A percentile compares a stretch with the other conserved stretches of the same genome.
These are phyloP conservation scores for Aschersonia sp. DNA, from an alignment of 2,329 filamentous ascomycete species.

Conservation along the genomic window DNA sequence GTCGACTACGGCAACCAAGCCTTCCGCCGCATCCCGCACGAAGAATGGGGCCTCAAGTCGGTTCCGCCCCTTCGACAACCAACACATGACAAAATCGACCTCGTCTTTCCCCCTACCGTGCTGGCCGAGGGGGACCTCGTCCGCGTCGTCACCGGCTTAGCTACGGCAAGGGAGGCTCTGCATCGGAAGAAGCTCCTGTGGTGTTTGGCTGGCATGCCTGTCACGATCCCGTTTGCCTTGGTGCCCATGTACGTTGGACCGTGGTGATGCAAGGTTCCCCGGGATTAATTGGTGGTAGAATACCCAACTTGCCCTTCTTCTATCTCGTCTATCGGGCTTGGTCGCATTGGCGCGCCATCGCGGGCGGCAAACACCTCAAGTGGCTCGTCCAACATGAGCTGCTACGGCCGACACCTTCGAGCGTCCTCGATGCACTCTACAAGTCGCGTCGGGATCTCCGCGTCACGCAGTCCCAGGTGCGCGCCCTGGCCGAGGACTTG, in stretches of 20 bases:
- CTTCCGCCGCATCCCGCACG: constrained; percentile 77
- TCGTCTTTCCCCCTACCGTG: constrained; percentile 62
- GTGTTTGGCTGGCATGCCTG: constrained; percentile 70
- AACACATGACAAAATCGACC: constrained; percentile 53
- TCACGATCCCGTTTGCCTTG: constrained; percentile 68
- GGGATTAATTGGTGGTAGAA: constrained; percentile 42
- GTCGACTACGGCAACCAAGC: constrained; percentile 78
- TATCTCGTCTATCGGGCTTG: constrained; percentile 85
- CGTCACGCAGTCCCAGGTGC: constrained; percentile 37
- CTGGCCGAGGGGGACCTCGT: constrained; percentile 51
- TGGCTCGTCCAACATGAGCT: constrained; percentile 66
- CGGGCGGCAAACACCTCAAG: constrained; percentile 72
- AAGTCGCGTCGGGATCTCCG: constrained; percentile 19
- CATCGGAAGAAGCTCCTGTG: constrained; percentile 67
- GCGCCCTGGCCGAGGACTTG: constrained; percentile 44
- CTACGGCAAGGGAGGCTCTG: constrained; percentile 64
- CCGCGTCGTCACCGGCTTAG: constrained; percentile 53
- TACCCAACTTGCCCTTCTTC: constrained; percentile 94
- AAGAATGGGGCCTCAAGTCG: constrained; percentile 97
- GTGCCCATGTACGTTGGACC: constrained; percentile 59
- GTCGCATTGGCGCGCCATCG: constrained; percentile 80
- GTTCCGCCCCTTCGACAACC: constrained; percentile 63
- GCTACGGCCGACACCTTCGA: constrained; percentile 49
- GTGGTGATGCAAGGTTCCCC: not conserved
- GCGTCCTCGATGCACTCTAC: constrained; percentile 64